phyloP scores from a whole-genome alignment of 2,329 filamentous ascomycete genomes.

The Fusarium sp. region DNA sequence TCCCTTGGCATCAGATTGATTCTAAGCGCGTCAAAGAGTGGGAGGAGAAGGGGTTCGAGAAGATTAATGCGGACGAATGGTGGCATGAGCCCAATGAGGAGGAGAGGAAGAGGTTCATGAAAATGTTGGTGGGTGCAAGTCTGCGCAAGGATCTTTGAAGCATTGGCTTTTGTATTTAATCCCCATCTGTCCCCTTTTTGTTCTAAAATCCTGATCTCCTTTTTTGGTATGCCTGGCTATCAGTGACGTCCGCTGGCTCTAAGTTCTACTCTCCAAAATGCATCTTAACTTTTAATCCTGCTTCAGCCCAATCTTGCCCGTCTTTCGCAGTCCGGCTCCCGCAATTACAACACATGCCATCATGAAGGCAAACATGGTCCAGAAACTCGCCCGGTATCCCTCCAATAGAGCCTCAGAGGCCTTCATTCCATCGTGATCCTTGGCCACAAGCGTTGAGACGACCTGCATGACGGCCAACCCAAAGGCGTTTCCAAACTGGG shows the following conservation, averaged over 20 bases:
- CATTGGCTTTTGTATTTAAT: neutral
- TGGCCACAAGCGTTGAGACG: slow-evolving; percentile 55
- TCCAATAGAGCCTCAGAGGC: slow-evolving; percentile 52
- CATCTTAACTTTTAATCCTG: slow-evolving; percentile 44
- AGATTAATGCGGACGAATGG: slow-evolving; percentile 21
- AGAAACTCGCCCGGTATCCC: slow-evolving; percentile 64
- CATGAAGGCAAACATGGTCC: slow-evolving; percentile 62
- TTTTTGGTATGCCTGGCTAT: neutral
- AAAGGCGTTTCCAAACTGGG: slow-evolving; percentile 66
- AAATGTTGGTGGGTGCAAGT: slow-evolving; percentile 9
- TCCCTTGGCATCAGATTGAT: slow-evolving; percentile 32
- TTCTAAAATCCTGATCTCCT: neutral
- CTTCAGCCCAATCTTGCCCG: slow-evolving; percentile 61
- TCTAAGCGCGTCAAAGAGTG: slow-evolving; percentile 6
- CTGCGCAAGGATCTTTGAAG: slow-evolving; percentile 20
- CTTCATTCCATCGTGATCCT: slow-evolving; percentile 44
- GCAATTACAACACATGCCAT: slow-evolving; percentile 54
- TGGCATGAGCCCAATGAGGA: slow-evolving; percentile 22
- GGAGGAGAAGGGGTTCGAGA: slow-evolving; percentile 17
- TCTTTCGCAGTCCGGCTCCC: slow-evolving; percentile 54
- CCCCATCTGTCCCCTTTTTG: neutral
- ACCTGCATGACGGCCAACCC: slow-evolving; percentile 61
- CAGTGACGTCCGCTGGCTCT: neutral
- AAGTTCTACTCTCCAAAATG: neutral
- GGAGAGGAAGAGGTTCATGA: slow-evolving; percentile 18